Evolutionary conservation across 495 filamentous ascomycete species (phyloP).

Genomic region (Penicillium coffeae): DNA sequence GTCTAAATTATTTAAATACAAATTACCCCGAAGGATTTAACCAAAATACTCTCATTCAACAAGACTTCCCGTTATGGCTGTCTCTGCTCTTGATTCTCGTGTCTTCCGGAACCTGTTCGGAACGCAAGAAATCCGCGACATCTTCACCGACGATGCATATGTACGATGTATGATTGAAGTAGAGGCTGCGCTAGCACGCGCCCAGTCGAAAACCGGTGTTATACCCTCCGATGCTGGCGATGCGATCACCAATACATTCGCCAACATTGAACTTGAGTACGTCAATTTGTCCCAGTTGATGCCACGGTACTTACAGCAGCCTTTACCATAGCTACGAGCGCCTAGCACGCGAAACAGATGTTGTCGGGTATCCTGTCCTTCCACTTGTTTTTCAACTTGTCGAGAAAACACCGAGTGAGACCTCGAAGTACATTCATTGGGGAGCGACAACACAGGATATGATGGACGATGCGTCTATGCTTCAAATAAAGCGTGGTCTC

Average conservation of each 20-base stretch:
- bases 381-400: constrained; percentile 40
- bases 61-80: background rate
- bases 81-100: constrained; percentile 12
- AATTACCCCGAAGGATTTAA: too few species aligned
- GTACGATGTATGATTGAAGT: constrained; percentile 8
- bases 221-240: constrained; percentile 39
- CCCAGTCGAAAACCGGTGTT: constrained; percentile 35
- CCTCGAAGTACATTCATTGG: constrained; percentile 47
- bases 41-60: background rate
- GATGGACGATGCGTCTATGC: constrained; percentile 41
- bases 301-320: too few species aligned
- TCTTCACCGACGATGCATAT: constrained; percentile 19
- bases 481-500: constrained; percentile 42
- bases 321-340: constrained; percentile 32
- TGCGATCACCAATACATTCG: constrained; percentile 26
- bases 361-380: constrained; percentile 48
- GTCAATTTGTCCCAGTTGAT: constrained; percentile 2
- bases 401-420: constrained; percentile 5
- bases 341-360: constrained; percentile 39
- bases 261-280: constrained; percentile 17
- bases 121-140: constrained; percentile 17
- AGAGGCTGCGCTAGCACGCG: constrained; percentile 43
- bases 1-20: background rate
- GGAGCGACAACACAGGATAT: constrained; percentile 49
- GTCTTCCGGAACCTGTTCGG: constrained; percentile 17